Evolutionary conservation across 805 yeast genomes (phyloP).

Genomic region (Kodamaea restingae): DNA sequence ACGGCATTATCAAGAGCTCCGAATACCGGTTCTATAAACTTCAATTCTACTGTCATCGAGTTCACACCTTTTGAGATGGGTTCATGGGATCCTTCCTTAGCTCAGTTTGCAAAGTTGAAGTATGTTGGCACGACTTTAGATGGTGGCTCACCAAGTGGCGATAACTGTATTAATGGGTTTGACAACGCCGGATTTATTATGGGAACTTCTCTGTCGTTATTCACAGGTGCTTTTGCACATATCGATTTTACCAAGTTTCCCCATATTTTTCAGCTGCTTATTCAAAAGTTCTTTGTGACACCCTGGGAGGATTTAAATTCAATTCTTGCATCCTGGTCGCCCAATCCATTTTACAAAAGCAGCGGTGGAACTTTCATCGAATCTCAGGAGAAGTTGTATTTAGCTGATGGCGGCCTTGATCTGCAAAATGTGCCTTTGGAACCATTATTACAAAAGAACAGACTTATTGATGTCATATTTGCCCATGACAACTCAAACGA

Average conservation of each 20-base stretch:
- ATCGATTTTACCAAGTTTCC: slow-evolving; percentile 41
- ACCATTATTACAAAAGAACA: slow-evolving; percentile 33
- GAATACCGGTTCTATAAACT: slow-evolving; percentile 24
- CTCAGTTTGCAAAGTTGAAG: slow-evolving; percentile 60
- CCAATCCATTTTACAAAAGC: slow-evolving; percentile 57
- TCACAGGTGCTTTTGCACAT: slow-evolving; percentile 61
- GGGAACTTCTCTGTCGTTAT: slow-evolving; percentile 80
- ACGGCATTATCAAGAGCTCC: slow-evolving; percentile 39
- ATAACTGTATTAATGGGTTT: slow-evolving; percentile 57
- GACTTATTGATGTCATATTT: slow-evolving; percentile 35
- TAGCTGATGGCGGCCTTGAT: slow-evolving; percentile 43
- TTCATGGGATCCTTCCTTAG: slow-evolving; percentile 78
- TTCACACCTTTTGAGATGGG: slow-evolving; percentile 53
- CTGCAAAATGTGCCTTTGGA: slow-evolving; percentile 34
- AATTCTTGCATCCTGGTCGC: slow-evolving; percentile 24
- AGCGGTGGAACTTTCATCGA: slow-evolving; percentile 14
- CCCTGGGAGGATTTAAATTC: background rate
- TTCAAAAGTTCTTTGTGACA: slow-evolving; percentile 4
- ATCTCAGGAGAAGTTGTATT: slow-evolving; percentile 22
- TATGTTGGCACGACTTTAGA: slow-evolving; percentile 66
- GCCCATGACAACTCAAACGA: slow-evolving; percentile 39
- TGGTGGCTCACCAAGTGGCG: slow-evolving; percentile 51
- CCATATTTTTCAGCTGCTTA: slow-evolving; percentile 1
- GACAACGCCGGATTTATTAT: slow-evolving; percentile 80
- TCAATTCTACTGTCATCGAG: slow-evolving; percentile 38